These are phyloP conservation scores for Inonotus hispidus DNA, from an alignment of 1,284 basidiomycete genomes.

Conservation along the genomic window DNA sequence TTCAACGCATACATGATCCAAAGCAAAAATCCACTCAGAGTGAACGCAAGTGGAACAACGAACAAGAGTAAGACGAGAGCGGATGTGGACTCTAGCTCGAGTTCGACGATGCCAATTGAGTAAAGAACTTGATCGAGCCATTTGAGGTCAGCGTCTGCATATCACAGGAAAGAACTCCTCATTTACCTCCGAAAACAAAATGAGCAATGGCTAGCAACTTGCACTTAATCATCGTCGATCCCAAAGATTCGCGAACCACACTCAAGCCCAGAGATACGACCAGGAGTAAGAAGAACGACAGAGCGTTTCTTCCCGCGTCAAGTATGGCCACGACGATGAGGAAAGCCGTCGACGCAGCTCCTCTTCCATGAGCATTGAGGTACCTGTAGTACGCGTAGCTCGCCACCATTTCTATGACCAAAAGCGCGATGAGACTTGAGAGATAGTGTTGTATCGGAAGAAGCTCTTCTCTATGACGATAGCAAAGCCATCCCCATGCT, in stretches of 20 bases:
- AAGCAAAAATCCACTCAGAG: conserved; percentile 88
- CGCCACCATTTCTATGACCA: conserved; percentile 92
- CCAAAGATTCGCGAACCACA: conserved; percentile 78
- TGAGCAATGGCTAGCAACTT: conserved; percentile 76
- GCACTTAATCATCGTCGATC: conserved; percentile 73
- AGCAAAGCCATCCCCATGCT: conserved; percentile 84
- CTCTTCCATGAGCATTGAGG: conserved; percentile 82
- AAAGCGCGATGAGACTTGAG: conserved; percentile 83
- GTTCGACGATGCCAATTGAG: conserved; percentile 86
- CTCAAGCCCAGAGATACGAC: conserved; percentile 86
- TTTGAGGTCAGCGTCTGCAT: not conserved
- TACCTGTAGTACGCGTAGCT: conserved; percentile 88
- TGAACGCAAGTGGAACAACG: conserved; percentile 91
- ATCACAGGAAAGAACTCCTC: conserved; percentile 19
- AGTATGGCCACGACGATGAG: conserved; percentile 87
- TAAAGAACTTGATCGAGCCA: conserved; percentile 61
- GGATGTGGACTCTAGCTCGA: conserved; percentile 85
- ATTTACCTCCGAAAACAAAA: conserved; percentile 89
- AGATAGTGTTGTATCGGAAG: conserved; percentile 92
- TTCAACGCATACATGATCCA: conserved; percentile 94
- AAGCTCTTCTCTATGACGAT: conserved; percentile 76
- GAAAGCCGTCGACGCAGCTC: conserved; percentile 72
- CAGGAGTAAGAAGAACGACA: conserved; percentile 93
- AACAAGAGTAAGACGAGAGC: conserved; percentile 75
- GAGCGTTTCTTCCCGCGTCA: conserved; percentile 89